These are phyloP conservation scores for Podospora tetraspora DNA, from an alignment of 495 filamentous ascomycete genomes.

Conservation along the genomic window DNA sequence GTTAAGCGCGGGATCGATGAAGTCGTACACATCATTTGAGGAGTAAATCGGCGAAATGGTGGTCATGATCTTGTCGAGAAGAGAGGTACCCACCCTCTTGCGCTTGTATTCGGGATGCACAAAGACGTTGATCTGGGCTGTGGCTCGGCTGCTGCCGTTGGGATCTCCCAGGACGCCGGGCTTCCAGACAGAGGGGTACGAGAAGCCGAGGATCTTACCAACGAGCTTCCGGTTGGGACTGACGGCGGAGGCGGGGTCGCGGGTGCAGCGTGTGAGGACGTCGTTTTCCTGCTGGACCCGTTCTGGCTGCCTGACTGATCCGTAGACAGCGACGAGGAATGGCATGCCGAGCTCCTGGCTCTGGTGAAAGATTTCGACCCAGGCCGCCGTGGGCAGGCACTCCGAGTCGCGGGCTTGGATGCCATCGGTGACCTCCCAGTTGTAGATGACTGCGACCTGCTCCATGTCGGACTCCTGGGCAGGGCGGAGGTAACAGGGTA, in stretches of 20 bases:
- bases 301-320: conserved; percentile 12
- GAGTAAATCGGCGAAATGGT: conserved; percentile 24
- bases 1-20: conserved; percentile 24
- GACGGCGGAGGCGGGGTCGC: not conserved
- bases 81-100: conserved; percentile 31
- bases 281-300: conserved; percentile 1
- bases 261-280: not conserved
- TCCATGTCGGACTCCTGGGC: conserved; percentile 28
- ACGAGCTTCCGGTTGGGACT: not conserved
- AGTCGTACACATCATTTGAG: conserved; percentile 24
- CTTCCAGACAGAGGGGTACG: conserved; percentile 26
- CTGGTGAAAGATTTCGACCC: conserved; percentile 23
- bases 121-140: conserved; percentile 30
- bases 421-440: conserved; percentile 30
- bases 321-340: conserved; percentile 38
- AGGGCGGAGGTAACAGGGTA: conserved; percentile 33
- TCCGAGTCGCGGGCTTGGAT: conserved; percentile 29
- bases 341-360: conserved; percentile 27
- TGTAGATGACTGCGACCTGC: conserved; percentile 33
- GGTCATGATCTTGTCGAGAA: conserved; percentile 34
- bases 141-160: conserved; percentile 20
- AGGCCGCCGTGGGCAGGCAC: conserved; percentile 17
- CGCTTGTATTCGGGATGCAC: conserved; percentile 33
- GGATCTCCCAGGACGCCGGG: conserved; percentile 20
- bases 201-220: conserved; percentile 34